phyloP scores from a whole-genome alignment of 208 protist genomes.

The Wallacemonas sp. region DNA sequence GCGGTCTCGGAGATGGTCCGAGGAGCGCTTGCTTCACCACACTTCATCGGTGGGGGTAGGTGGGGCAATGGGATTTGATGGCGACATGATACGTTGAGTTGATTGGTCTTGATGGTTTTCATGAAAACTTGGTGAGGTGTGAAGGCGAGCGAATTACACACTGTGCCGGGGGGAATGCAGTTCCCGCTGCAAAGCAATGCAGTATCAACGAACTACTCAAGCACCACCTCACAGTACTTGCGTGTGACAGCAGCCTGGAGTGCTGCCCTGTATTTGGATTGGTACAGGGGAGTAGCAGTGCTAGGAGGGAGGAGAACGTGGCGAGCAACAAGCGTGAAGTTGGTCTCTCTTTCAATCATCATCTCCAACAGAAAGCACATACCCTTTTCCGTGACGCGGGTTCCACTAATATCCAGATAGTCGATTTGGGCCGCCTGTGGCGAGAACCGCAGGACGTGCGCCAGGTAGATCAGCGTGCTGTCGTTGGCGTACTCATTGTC shows the following conservation, averaged over 20 bases:
- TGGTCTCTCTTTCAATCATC: constrained; percentile 65
- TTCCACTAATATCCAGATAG: constrained; percentile 81
- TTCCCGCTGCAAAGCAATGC: background rate
- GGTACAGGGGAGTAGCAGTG: constrained; percentile 12
- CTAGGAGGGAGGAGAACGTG: constrained; percentile 31
- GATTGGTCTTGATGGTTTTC: too few species aligned
- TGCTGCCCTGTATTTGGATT: constrained; percentile 15
- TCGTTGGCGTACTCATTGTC: constrained; percentile 68
- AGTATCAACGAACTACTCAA: background rate
- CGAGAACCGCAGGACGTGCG: constrained; percentile 80
- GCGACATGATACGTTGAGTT: too few species aligned
- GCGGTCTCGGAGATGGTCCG: too few species aligned
- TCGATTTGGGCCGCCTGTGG: constrained; percentile 68
- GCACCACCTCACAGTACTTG: constrained; percentile 8
- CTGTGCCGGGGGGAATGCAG: background rate
- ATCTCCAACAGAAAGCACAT: constrained; percentile 82
- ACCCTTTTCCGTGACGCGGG: constrained; percentile 70
- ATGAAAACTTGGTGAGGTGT: too few species aligned
- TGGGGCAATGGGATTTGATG: too few species aligned
- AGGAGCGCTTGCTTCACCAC: too few species aligned
- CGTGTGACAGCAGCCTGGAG: constrained; percentile 1
- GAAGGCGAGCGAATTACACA: too few species aligned
- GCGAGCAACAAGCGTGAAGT: constrained; percentile 71
- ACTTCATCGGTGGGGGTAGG: too few species aligned
- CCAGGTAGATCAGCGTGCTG: constrained; percentile 70